A percentile compares a stretch with the other conserved stretches of the same genome.
Conservation (phyloP, 2,329 filamentous ascomycete species). For the Penicillium janthinellum region DNA sequence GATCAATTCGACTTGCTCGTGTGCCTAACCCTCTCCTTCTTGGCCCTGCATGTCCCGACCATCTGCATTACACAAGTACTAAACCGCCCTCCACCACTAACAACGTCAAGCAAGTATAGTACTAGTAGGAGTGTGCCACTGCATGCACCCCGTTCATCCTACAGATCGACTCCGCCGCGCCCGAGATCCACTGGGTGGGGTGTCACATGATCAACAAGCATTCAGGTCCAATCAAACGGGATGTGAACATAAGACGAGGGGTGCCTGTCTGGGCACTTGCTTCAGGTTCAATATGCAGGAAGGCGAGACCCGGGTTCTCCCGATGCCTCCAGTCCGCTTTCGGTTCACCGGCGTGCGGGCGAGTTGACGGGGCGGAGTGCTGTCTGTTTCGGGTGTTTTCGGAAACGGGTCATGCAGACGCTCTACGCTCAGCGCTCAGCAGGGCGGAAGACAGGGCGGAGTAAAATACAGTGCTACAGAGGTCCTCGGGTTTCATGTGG, state of each 20-base stretch:
- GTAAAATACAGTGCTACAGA: background rate
- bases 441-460: background rate
- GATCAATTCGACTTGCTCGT: background rate
- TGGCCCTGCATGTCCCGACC: background rate
- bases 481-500: background rate
- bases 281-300: background rate
- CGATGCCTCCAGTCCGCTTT: conserved; percentile 34
- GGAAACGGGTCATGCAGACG: conserved; percentile 8
- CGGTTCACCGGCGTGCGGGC: conserved; percentile 32
- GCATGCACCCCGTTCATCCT: background rate
- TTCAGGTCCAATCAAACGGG: conserved; percentile 13
- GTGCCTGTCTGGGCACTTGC: background rate
- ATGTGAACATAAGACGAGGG: conserved; percentile 13
- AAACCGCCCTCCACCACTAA: background rate
- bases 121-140: too few relatives aligned
- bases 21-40: background rate
- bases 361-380: conserved; percentile 17
- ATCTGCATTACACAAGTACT: background rate
- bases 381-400: conserved; percentile 25
- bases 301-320: conserved; percentile 28
- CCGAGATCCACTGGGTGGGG: conserved; percentile 11
- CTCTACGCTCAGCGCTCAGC: background rate
- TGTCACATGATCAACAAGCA: conserved; percentile 29
- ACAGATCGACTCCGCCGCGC: conserved; percentile 1
- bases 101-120: background rate